A percentile compares a stretch with the other conserved stretches of the same genome.
phyloP scores from a whole-genome alignment of 1,139 yeast genomes.

The Trichomonascaceae sp. region DNA sequence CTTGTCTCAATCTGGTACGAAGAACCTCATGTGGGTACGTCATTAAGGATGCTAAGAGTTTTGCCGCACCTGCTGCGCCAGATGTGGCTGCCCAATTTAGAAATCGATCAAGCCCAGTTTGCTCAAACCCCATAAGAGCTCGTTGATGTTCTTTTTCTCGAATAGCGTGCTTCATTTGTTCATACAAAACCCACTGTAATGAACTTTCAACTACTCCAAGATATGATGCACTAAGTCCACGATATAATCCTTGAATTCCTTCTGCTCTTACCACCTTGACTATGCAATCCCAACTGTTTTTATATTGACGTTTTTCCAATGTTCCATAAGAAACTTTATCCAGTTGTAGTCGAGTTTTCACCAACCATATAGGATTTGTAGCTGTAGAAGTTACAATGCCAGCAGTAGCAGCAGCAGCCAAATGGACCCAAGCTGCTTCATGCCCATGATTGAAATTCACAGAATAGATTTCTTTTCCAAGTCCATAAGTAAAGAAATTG shows the following conservation, averaged over 20 bases:
- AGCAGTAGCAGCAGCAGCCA: constrained; percentile 84
- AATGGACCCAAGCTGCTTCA: constrained; percentile 82
- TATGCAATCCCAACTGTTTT: constrained; percentile 81
- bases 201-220: constrained; percentile 92
- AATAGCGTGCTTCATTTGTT: constrained; percentile 80
- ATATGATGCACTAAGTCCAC: constrained; percentile 90
- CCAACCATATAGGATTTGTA: constrained; percentile 99
- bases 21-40: constrained; percentile 98
- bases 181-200: constrained; percentile 94
- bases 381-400: constrained; percentile 95
- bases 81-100: constrained; percentile 94
- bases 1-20: constrained; percentile 91
- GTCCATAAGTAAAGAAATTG: constrained; percentile 94
- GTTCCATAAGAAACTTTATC: constrained; percentile 45
- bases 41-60: constrained; percentile 81
- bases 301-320: constrained; percentile 56
- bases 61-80: constrained; percentile 97
- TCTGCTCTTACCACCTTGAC: constrained; percentile 64
- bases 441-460: constrained; percentile 60
- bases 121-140: constrained; percentile 33
- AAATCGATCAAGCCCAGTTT: constrained; percentile 57
- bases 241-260: constrained; percentile 74
- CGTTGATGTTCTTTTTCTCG: constrained; percentile 46
- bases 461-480: constrained; percentile 70
- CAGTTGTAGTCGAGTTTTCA: constrained; percentile 88